Percentiles rank a stretch among this genome's conserved stretches.
Evolutionary conservation across 192 early-diverging fungal species (phyloP).

Genomic region (Dissophora ornata): DNA sequence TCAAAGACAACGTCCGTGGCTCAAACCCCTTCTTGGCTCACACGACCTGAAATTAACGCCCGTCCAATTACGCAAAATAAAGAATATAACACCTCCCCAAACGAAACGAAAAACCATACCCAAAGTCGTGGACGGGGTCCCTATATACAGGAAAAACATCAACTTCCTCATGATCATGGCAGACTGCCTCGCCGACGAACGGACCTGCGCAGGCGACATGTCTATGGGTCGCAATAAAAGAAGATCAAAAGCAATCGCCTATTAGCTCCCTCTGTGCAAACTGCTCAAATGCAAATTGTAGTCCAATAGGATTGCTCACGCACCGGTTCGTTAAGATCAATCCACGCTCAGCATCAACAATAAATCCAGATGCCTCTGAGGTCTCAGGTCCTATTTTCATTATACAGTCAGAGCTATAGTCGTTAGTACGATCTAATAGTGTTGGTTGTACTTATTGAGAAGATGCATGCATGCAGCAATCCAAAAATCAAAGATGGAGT

Average conservation of each 20-base stretch:
- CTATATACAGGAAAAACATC: conserved; percentile 79
- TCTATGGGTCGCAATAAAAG: conserved; percentile 11
- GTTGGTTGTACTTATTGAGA: not conserved
- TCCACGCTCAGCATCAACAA: conserved; percentile 78
- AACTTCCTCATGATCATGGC: conserved; percentile 83
- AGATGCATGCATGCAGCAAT: conserved; percentile 24
- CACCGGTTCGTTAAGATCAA: conserved; percentile 78
- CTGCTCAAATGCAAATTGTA: no score
- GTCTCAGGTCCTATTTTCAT: conserved; percentile 64
- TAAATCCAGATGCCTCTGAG: conserved; percentile 86
- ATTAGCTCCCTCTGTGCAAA: no score
- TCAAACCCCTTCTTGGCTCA: conserved; percentile 1
- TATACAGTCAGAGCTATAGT: no score
- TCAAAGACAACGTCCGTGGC: not conserved
- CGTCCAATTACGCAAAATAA: not conserved
- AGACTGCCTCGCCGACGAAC: conserved; percentile 86
- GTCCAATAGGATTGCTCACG: conserved; percentile 6
- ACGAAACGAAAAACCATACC: conserved; percentile 42
- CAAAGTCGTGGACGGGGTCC: conserved; percentile 84
- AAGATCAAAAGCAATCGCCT: no score
- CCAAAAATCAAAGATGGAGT: not conserved
- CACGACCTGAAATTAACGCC: conserved; percentile 2
- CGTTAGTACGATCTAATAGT: not conserved
- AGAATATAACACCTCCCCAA: not conserved
- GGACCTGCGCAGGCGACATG: conserved; percentile 82